Evolutionary conservation across 2,329 filamentous ascomycete genomes (phyloP), one percentile per base, ranked within the genome.

Genomic region (Aspergillus puulaauensis): DNA sequence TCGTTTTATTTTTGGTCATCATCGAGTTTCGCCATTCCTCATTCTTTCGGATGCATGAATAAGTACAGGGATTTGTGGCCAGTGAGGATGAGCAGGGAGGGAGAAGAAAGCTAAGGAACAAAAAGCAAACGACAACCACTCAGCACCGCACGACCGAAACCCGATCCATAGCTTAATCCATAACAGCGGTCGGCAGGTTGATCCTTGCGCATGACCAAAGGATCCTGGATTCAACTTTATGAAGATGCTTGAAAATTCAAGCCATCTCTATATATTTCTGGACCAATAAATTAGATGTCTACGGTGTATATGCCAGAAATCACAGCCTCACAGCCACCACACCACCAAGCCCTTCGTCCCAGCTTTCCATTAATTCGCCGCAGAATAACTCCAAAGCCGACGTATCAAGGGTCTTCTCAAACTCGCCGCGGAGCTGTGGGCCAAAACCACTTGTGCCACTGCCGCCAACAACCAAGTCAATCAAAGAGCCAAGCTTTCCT

Each of bases 311-410:
- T 11, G 23, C n/a, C 24, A 39, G 21, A 33, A 44, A 35, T 68
- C 58, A 75, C 44, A 73, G 56, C 52, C 58, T 68, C 39, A 72
- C 66, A 14, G 54, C 54, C 57, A 78, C 55, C 39, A 79, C 64
- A 3, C 77, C 76, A 52, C 76, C 71, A 23, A 80, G 67, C 6
- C 70, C 76, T 54, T 79, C 77, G 48, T 79, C 76, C 78, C 77
- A 80, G 61, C 78, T 79, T 58, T 79, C 77, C 69, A 75, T 78
- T 62, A 80, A 64, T 33, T 70, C 68, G n/a, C 74, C 76, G 58
- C 74, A 77, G 63, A 77, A 75, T 19, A 77, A 55, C 63, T 79
- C 77, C 57, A 79, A 59, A 4, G 67, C 70, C 9, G 74, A 69
- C 49, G 68, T 68, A 53, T 76, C 75, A 39, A 77, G 61, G 31